Conservation (phyloP, 495 filamentous ascomycete species). For the Thermochaetoides thermophila region DNA sequence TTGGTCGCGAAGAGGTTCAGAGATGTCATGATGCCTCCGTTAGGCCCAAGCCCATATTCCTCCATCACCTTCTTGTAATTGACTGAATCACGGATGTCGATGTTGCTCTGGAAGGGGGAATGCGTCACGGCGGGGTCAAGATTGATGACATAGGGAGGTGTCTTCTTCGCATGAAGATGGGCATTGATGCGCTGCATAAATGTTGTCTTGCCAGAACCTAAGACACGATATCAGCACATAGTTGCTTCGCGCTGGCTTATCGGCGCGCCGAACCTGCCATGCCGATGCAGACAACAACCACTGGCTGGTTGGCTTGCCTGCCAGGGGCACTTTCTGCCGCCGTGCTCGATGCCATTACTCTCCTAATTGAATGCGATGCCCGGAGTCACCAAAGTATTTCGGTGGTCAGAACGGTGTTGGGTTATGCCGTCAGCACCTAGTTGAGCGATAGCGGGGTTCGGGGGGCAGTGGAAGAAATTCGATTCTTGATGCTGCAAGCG, state of each 20-base stretch:
- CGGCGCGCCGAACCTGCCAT: conserved; percentile 59
- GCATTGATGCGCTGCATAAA: conserved; percentile 98
- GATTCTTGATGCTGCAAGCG: too few relatives aligned
- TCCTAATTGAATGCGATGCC: background rate
- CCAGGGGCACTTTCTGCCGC: conserved; percentile 5
- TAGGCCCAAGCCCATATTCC: conserved; percentile 93
- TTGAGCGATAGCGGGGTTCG: too few relatives aligned
- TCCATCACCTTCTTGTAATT: conserved; percentile 99
- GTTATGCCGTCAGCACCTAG: too few relatives aligned
- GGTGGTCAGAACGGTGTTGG: too few relatives aligned
- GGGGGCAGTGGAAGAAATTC: too few relatives aligned
- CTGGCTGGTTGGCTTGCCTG: conserved; percentile 21
- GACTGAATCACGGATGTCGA: conserved; percentile 96
- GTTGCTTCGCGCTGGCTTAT: background rate
- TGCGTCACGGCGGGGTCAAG: conserved; percentile 88
- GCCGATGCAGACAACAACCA: conserved; percentile 82
- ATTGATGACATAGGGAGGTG: conserved; percentile 85
- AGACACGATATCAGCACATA: conserved; percentile 2
- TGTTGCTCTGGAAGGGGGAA: conserved; percentile 96
- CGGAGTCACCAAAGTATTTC: too few relatives aligned
- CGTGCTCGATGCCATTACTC: conserved; percentile 1
- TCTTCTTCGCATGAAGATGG: conserved; percentile 60
- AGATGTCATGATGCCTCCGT: conserved; percentile 93
- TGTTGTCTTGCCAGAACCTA: conserved; percentile 90
- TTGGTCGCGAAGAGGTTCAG: conserved; percentile 96